Conservation (phyloP, 805 yeast genomes). For the Cyberlindnera mycetangii region DNA sequence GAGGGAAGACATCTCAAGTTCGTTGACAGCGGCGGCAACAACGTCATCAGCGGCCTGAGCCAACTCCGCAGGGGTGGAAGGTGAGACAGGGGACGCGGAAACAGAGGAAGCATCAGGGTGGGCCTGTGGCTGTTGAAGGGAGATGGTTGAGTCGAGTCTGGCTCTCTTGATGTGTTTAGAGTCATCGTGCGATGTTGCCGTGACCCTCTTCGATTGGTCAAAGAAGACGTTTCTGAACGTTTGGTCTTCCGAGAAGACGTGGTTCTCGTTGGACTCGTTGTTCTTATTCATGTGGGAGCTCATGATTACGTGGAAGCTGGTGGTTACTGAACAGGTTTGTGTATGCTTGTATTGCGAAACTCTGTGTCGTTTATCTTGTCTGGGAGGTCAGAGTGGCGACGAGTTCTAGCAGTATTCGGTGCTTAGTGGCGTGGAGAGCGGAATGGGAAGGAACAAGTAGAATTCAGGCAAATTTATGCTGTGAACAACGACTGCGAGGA, state of each 20-base stretch:
- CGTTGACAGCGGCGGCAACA: slow-evolving; percentile 13
- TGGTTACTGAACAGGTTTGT: too few species aligned
- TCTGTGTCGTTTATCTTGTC: too few species aligned
- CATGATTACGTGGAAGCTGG: too few species aligned
- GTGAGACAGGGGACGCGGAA: slow-evolving; percentile 12
- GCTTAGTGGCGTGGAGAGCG: background rate
- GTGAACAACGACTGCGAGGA: background rate
- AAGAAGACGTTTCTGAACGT: slow-evolving; percentile 28
- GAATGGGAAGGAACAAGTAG: background rate
- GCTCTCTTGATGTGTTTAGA: slow-evolving; percentile 31
- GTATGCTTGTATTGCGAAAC: too few species aligned
- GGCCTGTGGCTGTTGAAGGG: slow-evolving; percentile 12
- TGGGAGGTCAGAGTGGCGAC: background rate
- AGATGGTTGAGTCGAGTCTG: slow-evolving; percentile 25
- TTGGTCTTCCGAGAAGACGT: slow-evolving; percentile 32
- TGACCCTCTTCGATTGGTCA: slow-evolving; percentile 21
- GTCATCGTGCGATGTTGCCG: slow-evolving; percentile 23
- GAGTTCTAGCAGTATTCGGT: background rate
- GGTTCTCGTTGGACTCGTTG: slow-evolving; percentile 33
- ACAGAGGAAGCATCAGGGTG: slow-evolving; percentile 13
- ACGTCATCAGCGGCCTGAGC: slow-evolving; percentile 16
- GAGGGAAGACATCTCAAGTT: slow-evolving; percentile 14
- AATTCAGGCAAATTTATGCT: slow-evolving; percentile 1
- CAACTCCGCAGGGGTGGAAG: slow-evolving; percentile 9
- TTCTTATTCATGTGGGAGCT: slow-evolving; percentile 37